Evolutionary conservation across 2,329 filamentous ascomycete species (phyloP).

Genomic region (Colletotrichum sp.): DNA sequence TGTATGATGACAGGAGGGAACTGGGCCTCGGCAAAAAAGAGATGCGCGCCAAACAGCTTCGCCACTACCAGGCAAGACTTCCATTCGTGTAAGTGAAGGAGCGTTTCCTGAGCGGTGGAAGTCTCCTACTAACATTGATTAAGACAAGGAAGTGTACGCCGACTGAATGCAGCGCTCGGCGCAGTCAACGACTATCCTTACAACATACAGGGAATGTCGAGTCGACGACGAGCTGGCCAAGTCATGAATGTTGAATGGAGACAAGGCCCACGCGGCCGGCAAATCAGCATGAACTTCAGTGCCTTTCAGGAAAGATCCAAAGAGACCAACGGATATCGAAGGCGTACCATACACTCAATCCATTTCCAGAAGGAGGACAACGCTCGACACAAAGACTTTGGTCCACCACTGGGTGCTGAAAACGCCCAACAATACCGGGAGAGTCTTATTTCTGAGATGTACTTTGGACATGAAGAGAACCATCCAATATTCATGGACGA

Average conservation of each 20-base stretch:
- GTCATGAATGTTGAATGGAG: constrained; percentile 17
- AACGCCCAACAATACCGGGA: background rate
- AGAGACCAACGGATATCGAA: background rate
- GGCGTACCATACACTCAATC: background rate
- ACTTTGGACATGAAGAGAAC: background rate
- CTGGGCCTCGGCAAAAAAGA: background rate
- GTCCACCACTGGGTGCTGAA: background rate
- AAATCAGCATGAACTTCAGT: constrained; percentile 5
- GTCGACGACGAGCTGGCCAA: background rate
- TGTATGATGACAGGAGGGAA: background rate
- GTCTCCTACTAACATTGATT: background rate
- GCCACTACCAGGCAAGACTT: background rate
- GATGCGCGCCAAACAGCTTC: background rate
- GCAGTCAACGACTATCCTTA: background rate
- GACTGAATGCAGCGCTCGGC: background rate
- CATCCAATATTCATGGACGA: constrained; percentile 1
- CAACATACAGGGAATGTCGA: background rate
- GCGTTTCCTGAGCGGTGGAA: background rate
- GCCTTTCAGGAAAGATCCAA: constrained; percentile 4
- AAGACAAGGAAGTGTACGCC: background rate
- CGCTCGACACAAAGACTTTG: background rate
- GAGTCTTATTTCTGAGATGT: background rate
- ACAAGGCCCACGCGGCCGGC: background rate
- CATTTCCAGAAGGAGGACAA: background rate
- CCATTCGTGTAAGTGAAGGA: background rate